Conservation (phyloP, 805 yeast genomes). For the Scheffersomyces ergatensis region DNA sequence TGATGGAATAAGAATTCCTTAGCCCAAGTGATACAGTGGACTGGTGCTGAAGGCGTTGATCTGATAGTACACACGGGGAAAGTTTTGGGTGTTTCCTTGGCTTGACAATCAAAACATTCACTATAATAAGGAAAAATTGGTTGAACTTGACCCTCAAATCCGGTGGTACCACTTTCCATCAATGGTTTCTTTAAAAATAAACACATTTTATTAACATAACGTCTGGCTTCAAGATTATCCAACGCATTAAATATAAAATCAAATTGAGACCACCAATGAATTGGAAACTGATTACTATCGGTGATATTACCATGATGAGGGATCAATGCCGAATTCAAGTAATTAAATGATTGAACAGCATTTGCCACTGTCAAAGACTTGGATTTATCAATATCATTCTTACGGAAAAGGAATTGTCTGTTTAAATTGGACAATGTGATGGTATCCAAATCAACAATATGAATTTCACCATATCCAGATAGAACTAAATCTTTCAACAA, state of each 20-base stretch:
- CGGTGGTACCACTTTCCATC: conserved; percentile 94
- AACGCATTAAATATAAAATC: conserved; percentile 84
- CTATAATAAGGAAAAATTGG: conserved; percentile 80
- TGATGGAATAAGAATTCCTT: conserved; percentile 84
- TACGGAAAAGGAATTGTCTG: conserved; percentile 87
- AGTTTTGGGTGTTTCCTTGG: conserved; percentile 76
- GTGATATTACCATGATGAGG: conserved; percentile 88
- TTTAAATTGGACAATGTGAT: conserved; percentile 90
- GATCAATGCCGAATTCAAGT: conserved; percentile 54
- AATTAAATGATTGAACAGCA: conserved; percentile 75
- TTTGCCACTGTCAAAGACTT: conserved; percentile 82
- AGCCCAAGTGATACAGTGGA: conserved; percentile 98
- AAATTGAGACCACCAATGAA: conserved; percentile 73
- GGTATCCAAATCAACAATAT: conserved; percentile 92
- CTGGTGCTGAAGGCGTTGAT: conserved; percentile 94
- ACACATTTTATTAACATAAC: conserved; percentile 83
- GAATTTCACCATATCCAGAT: conserved; percentile 82
- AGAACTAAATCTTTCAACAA: conserved; percentile 74
- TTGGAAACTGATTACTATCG: conserved; percentile 68
- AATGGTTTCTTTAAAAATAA: conserved; percentile 71
- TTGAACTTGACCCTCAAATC: conserved; percentile 90
- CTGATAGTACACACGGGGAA: conserved; percentile 97
- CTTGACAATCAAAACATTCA: conserved; percentile 92
- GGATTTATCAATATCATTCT: conserved; percentile 84
- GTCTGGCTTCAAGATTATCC: conserved; percentile 89